Base-by-base conservation (phyloP, 306 rosid genomes). In the Citrullus amarus region DNA sequence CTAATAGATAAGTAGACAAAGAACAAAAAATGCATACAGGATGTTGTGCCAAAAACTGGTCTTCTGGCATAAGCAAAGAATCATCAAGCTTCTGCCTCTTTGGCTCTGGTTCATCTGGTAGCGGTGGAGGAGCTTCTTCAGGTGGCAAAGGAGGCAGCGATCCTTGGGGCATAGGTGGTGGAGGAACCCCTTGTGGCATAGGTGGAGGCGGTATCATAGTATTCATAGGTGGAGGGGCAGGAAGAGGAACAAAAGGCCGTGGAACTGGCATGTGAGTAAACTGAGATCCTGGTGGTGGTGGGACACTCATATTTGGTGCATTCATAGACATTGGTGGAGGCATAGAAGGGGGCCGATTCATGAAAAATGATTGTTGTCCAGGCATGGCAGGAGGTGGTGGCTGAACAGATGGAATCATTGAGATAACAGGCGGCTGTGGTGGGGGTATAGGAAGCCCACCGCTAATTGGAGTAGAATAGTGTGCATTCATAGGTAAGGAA, bases 51-150 rank as follows among this genome's bases (percentile, higher is more conserved):
- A 90, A 84, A 86, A 95, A 95, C 78, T 91, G 91, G 77, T 95
- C 99, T 87, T 95, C 97, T 1, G 97, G 90, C 60, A 88, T 86
- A 79, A 95, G 97, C 86, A 87, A 80, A 48, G 89, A 87, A 88
- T 95, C 97, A 55, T 95, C 97, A 74, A 83, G 97, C 82, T 88
- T 95, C 85, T 87, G 97, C 86, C 89, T 86, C 92, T 95, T 95
- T 30, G 97, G 97, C 78, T 95, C 97, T 7, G 97, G 99, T 82
- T 95, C 99, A 9, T 92, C 97, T 10, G 96, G 99, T 39, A 91
- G 97, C 0, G 97, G 97, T 4, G 97, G 99, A 80, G 92, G 97
- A 85, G 97, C 99, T 87, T 92, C 99, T 32, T 95, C 99, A 6
- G 96, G 99, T 22, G 93, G 96, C 1, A 96, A 96, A 0, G 98